These are phyloP conservation scores for Phytomonas francai DNA, from an alignment of 208 protist genomes.

Conservation along the genomic window DNA sequence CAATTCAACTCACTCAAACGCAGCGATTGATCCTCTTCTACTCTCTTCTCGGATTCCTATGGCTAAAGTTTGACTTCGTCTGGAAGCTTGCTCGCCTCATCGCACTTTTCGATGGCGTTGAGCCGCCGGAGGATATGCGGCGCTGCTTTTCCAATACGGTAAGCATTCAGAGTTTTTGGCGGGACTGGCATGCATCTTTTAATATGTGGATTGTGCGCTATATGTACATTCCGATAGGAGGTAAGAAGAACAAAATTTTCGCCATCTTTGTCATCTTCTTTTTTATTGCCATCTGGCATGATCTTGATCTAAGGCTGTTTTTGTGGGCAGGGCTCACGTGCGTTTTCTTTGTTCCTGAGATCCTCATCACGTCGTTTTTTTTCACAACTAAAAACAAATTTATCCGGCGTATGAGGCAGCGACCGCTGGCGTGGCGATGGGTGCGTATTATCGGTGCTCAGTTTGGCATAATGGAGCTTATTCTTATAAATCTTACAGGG, in stretches of 20 bases:
- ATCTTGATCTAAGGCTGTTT: conserved; percentile 67
- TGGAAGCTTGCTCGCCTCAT: conserved; percentile 87
- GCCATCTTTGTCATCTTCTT: conserved; percentile 87
- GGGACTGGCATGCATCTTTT: conserved; percentile 85
- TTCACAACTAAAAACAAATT: conserved; percentile 16
- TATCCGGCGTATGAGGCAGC: conserved; percentile 16
- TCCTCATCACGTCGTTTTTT: conserved; percentile 43
- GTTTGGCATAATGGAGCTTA: conserved; percentile 39
- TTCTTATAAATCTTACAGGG: conserved; percentile 62
- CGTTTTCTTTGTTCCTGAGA: conserved; percentile 57
- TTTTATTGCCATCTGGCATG: conserved; percentile 91
- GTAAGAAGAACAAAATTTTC: conserved; percentile 23
- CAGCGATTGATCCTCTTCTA: conserved; percentile 27
- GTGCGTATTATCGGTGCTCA: conserved; percentile 30
- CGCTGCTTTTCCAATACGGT: conserved; percentile 85
- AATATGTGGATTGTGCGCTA: conserved; percentile 87
- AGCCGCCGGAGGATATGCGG: conserved; percentile 86
- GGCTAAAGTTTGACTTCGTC: conserved; percentile 87
- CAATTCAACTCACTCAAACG: conserved; percentile 5
- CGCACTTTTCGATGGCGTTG: conserved; percentile 76
- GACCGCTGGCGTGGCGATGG: conserved; percentile 25
- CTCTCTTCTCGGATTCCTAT: conserved; percentile 74
- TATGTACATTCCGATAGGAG: conserved; percentile 71
- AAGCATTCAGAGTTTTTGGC: conserved; percentile 88
- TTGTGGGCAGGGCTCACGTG: conserved; percentile 68